Percentiles rank a stretch among this genome's conserved stretches.
Conservation (phyloP, 192 early-diverging fungal genomes). For the Entophlyctis luteolus region DNA sequence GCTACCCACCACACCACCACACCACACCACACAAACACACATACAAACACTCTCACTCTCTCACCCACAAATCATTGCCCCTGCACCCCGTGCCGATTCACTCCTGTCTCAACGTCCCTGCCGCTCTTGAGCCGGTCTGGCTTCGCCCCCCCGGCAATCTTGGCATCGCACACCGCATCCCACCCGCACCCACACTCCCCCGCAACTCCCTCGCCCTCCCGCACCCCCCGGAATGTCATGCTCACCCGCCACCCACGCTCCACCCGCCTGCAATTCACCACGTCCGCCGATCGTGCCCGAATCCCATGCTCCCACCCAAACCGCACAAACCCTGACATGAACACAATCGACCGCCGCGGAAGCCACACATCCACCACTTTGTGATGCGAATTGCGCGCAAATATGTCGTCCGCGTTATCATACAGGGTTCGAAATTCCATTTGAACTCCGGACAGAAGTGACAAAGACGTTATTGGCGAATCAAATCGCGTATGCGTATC, state of each 20-base stretch:
- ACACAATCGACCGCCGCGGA: constrained; percentile 33
- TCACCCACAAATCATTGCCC: neutral
- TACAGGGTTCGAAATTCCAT: constrained; percentile 48
- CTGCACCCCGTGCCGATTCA: constrained; percentile 21
- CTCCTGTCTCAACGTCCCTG: neutral
- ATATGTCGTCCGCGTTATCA: neutral
- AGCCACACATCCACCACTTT: constrained; percentile 33
- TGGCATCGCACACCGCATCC: constrained; percentile 24
- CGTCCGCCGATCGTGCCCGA: constrained; percentile 37
- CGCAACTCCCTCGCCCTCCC: neutral
- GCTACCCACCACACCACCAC: no score
- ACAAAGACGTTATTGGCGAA: constrained; percentile 35
- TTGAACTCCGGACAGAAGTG: constrained; percentile 36
- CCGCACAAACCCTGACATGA: constrained; percentile 38
- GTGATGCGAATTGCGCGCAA: neutral
- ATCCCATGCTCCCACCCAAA: constrained; percentile 54
- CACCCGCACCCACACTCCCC: constrained; percentile 10
- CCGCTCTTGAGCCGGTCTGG: constrained; percentile 20
- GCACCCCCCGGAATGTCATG: constrained; percentile 23
- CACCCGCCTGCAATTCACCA: constrained; percentile 15
- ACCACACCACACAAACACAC: no score
- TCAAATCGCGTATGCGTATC: constrained; percentile 50
- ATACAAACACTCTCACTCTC: no score
- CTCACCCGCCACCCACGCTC: constrained; percentile 10
- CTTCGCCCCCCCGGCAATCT: constrained; percentile 19